Conservation (phyloP, 257 asterid genomes). For the Ilex aquifolium region DNA sequence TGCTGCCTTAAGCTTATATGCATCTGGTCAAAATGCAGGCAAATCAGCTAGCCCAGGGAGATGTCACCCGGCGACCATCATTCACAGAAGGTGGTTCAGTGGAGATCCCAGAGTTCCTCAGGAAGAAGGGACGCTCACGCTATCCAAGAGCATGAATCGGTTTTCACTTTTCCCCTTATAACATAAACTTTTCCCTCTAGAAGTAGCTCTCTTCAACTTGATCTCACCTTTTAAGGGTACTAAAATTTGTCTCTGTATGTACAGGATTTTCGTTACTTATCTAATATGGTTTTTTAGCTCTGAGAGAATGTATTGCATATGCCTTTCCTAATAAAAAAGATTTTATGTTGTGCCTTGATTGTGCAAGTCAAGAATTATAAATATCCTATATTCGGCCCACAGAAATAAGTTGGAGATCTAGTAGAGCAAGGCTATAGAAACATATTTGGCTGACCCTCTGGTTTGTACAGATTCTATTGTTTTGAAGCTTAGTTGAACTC, state of each 20-base stretch:
- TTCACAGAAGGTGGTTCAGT: conserved; percentile 64
- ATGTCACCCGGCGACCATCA: conserved; percentile 55
- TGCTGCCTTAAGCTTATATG: not conserved
- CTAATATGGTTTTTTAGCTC: conserved; percentile 14
- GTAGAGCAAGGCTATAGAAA: no score
- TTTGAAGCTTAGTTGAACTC: no score
- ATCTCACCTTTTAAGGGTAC: conserved; percentile 4
- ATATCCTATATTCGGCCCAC: no score
- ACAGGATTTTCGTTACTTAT: conserved; percentile 30
- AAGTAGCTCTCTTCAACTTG: not conserved
- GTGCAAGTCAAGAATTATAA: no score
- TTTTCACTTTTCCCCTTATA: not conserved
- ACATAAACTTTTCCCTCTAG: not conserved
- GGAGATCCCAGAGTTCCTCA: conserved; percentile 85
- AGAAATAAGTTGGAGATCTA: no score
- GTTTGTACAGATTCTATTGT: no score
- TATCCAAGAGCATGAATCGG: conserved; percentile 68
- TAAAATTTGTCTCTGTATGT: conserved; percentile 12
- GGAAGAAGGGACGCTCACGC: conserved; percentile 80
- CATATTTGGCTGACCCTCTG: no score
- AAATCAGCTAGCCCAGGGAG: conserved; percentile 57
- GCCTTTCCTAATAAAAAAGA: no score
- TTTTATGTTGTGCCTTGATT: no score
- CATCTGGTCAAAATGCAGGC: conserved; percentile 40
- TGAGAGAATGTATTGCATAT: not conserved